phyloP scores from a whole-genome alignment of 2,329 filamentous ascomycete species.

The Nothophaeocryptopus gaeumannii region DNA sequence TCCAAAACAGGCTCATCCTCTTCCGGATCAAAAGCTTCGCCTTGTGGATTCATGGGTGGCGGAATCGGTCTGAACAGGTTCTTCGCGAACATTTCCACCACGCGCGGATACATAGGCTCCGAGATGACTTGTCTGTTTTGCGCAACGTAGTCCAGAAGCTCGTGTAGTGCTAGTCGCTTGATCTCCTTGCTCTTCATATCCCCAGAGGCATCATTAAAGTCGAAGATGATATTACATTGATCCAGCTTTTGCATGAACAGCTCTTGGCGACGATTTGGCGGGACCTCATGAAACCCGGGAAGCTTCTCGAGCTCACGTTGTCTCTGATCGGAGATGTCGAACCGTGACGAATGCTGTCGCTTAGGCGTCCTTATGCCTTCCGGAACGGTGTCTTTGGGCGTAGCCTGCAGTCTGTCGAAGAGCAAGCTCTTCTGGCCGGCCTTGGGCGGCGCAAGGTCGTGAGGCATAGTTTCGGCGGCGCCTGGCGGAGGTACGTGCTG shows the following conservation, averaged over 20 bases:
- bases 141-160: constrained; percentile 94
- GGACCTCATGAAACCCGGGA: constrained; percentile 95
- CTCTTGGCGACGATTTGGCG: constrained; percentile 89
- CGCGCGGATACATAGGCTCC: constrained; percentile 96
- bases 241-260: constrained; percentile 99
- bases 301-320: constrained; percentile 92
- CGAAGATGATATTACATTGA: constrained; percentile 99
- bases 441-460: constrained; percentile 92
- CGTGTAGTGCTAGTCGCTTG: constrained; percentile 92
- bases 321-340: constrained; percentile 91
- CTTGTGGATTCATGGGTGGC: constrained; percentile 94
- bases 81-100: constrained; percentile 99
- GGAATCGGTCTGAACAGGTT: constrained; percentile 97
- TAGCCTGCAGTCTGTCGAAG: constrained; percentile 85
- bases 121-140: constrained; percentile 99
- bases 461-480: constrained; percentile 94
- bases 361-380: constrained; percentile 94
- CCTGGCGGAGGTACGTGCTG: constrained; percentile 91
- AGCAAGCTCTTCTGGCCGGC: constrained; percentile 83
- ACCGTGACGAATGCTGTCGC: constrained; percentile 93
- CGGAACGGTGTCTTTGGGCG: constrained; percentile 84
- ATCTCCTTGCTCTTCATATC: constrained; percentile 99
- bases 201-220: constrained; percentile 96
- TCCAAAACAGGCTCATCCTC: constrained; percentile 97
- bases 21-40: constrained; percentile 96